A percentile compares a stretch with the other conserved stretches of the same genome.
Conservation (phyloP, 768 basidiomycete genomes). For the Boletus reticuloceps region DNA sequence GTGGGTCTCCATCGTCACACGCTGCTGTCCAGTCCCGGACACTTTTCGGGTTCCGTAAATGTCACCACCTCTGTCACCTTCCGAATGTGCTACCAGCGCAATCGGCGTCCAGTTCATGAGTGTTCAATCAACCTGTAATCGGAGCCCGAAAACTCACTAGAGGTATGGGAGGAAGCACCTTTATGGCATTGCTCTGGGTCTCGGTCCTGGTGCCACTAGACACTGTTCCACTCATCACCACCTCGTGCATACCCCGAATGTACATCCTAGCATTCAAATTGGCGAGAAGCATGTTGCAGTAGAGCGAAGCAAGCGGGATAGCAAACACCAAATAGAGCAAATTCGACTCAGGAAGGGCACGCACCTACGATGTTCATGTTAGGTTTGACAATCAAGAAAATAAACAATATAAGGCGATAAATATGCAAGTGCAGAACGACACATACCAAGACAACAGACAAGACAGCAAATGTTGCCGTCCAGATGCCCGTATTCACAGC, state of each 20-base stretch:
- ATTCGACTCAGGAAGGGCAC: neutral
- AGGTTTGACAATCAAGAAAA: neutral
- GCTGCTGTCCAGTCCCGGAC: too few species aligned
- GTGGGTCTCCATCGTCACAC: too few species aligned
- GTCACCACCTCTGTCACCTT: too few species aligned
- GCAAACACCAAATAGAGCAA: neutral
- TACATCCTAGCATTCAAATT: slow-evolving; percentile 10
- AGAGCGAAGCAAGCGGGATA: slow-evolving; percentile 6
- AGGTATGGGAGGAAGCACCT: neutral
- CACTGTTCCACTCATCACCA: too few species aligned
- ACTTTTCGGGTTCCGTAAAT: too few species aligned
- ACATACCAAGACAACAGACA: too few species aligned
- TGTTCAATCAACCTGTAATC: neutral
- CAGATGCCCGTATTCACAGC: too few species aligned
- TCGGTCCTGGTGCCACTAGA: neutral
- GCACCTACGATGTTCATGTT: neutral
- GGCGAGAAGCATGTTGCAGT: slow-evolving; percentile 11
- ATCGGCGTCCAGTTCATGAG: neutral
- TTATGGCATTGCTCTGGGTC: neutral
- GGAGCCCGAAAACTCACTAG: neutral
- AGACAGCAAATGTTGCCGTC: too few species aligned
- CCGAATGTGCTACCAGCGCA: too few species aligned
- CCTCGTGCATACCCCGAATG: neutral
- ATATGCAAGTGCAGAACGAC: too few species aligned
- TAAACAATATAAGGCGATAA: too few species aligned